Evolutionary conservation across 2,329 filamentous ascomycete species (phyloP).

Genomic region (Epichloe brachyelytri): DNA sequence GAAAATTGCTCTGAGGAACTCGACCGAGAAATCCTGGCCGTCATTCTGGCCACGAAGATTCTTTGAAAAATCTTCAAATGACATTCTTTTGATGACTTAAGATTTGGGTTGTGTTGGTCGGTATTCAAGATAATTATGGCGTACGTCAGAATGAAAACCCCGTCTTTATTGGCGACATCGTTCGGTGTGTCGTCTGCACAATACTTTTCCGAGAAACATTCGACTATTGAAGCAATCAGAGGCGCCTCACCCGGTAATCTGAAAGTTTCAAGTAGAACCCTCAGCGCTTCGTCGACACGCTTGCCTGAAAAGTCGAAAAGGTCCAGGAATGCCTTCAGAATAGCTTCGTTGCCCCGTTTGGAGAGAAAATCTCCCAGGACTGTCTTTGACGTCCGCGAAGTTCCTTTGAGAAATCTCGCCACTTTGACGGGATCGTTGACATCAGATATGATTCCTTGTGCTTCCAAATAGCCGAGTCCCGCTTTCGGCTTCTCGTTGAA

Average conservation of each 20-base stretch:
- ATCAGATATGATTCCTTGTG: constrained; percentile 74
- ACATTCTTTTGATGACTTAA: constrained; percentile 73
- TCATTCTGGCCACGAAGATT: constrained; percentile 88
- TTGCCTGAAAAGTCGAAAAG: constrained; percentile 82
- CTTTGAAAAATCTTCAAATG: constrained; percentile 64
- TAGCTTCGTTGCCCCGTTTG: constrained; percentile 76
- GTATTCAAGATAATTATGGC: constrained; percentile 97
- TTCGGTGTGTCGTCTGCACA: constrained; percentile 55
- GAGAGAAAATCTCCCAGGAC: constrained; percentile 85
- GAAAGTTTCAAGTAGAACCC: constrained; percentile 81
- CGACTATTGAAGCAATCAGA: constrained; percentile 86
- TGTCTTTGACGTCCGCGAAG: constrained; percentile 79
- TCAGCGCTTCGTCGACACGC: constrained; percentile 78
- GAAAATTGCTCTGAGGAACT: constrained; percentile 78
- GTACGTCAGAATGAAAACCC: constrained; percentile 82
- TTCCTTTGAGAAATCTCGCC: constrained; percentile 78
- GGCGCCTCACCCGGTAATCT: constrained; percentile 85
- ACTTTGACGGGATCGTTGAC: constrained; percentile 62
- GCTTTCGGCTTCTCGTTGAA: constrained; percentile 94
- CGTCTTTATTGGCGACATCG: constrained; percentile 72
- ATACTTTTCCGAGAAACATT: constrained; percentile 76
- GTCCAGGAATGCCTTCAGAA: constrained; percentile 72
- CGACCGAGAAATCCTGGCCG: constrained; percentile 68
- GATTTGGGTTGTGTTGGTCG: constrained; percentile 88
- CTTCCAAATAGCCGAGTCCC: constrained; percentile 73